Base-by-base conservation (phyloP, 106 monocot species). In the Allium cepa region DNA sequence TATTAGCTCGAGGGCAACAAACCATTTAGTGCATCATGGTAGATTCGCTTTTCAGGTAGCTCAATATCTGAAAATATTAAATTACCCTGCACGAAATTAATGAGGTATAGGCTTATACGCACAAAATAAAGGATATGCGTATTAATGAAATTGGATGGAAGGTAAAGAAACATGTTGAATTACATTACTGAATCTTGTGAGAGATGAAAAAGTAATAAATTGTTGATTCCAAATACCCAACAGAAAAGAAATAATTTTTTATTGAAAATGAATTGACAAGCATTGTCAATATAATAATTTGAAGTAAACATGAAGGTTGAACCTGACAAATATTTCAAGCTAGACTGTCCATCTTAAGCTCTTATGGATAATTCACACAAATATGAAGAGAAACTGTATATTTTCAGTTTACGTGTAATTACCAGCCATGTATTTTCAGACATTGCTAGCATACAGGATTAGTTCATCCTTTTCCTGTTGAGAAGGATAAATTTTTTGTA, bases 401-500 rank as follows among this genome's bases (percentile, higher is more conserved):
- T 27, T 0, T 46, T 50, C 0, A 79, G 69, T 8, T 45, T 10
- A 49, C 59, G 56, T 36, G 65, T 92, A 97, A 91, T 91, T 92
- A 26, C 53, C 57, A 46, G 92, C 96, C 87, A 97, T 92, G 68
- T 86, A 69, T 64, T 83, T 92, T 52, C 92, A 69, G 53, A 92
- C 84, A 75, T 89, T 97, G 52, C 71, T 75, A 68, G 92, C 96
- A 75, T 91, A 97, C 45, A 92, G 82, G 73, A 79, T 86, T 47
- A 88, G 84, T 82, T 97, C 86, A n/a, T 84, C 84, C 68, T 82
- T 86, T 77, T 97, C 96, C 69, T 87, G 75, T 62, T 80, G 66
- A 26, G 88, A 86, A 71, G 96, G 92, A 77, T 84, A 89, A 74
- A 87, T 92, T 2, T 77, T 79, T 60, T 88, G 92, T 63, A 97